Evolutionary conservation across 441 rosid species (phyloP).

Genomic region (Arabidopsis lyrata): DNA sequence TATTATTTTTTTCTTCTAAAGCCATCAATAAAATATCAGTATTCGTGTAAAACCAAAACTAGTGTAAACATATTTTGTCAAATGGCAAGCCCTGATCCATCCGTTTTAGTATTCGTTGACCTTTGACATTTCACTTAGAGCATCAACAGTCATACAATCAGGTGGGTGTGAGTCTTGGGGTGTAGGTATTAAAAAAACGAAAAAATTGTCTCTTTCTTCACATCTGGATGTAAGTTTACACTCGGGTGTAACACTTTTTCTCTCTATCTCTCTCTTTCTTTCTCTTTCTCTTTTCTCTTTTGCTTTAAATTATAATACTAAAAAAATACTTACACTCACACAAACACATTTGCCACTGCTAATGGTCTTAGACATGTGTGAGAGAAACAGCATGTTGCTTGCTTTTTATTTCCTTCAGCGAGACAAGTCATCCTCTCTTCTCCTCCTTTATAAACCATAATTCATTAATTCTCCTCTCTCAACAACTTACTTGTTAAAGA

Average conservation of each 20-base stretch:
- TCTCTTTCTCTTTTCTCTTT: too few relatives aligned
- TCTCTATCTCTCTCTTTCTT: too few relatives aligned
- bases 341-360: too few relatives aligned
- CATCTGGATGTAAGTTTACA: too few relatives aligned
- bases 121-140: constrained; percentile 27
- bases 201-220: too few relatives aligned
- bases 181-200: too few relatives aligned
- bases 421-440: constrained; percentile 32
- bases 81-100: constrained; percentile 6
- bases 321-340: too few relatives aligned
- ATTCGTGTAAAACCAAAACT: constrained; percentile 22
- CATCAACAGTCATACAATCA: too few relatives aligned
- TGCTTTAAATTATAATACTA: too few relatives aligned
- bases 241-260: too few relatives aligned
- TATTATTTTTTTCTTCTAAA: neutral
- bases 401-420: constrained; percentile 1
- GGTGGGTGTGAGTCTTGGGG: too few relatives aligned
- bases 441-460: constrained; percentile 28
- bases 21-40: neutral
- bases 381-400: constrained; percentile 22
- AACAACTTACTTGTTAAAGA: constrained; percentile 31
- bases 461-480: neutral
- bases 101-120: constrained; percentile 27
- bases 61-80: neutral
- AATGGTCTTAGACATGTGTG: neutral